Percentiles rank a stretch among this genome's conserved stretches.
Evolutionary conservation across 352 stramenopile genomes (phyloP).

Genomic region (Globisporangium nagaii): DNA sequence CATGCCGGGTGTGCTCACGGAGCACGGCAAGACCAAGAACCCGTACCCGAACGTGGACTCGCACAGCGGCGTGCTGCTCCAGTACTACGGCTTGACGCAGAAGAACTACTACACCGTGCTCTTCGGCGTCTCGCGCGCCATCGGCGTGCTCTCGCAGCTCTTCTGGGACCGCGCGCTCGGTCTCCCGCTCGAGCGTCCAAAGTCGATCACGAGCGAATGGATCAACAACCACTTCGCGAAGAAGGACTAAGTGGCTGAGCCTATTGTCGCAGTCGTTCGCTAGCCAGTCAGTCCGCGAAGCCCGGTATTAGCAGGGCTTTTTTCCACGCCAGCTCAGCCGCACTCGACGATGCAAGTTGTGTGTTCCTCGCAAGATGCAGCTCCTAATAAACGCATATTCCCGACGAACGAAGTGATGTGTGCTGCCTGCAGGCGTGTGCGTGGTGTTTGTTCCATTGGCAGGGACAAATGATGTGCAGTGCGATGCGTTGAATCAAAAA

Average conservation of each 20-base stretch:
- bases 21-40: slow-evolving; percentile 99
- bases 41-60: slow-evolving; percentile 99
- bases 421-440: too few species aligned
- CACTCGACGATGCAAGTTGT: too few species aligned
- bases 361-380: too few species aligned
- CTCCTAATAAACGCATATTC: too few species aligned
- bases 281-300: too few species aligned
- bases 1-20: slow-evolving; percentile 97
- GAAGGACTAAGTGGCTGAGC: slow-evolving; percentile 49
- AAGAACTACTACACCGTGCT: slow-evolving; percentile 99
- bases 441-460: too few species aligned
- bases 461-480: too few species aligned
- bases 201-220: slow-evolving; percentile 98
- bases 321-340: background rate
- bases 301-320: too few species aligned
- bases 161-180: slow-evolving; percentile 97
- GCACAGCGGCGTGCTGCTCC: slow-evolving; percentile 97
- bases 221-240: slow-evolving; percentile 94
- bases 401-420: too few species aligned
- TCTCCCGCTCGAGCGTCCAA: slow-evolving; percentile 97
- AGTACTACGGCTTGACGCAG: slow-evolving; percentile 99
- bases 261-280: slow-evolving; percentile 10
- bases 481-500: too few species aligned
- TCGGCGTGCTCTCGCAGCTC: slow-evolving; percentile 97
- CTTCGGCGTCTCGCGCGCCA: slow-evolving; percentile 97